These are phyloP conservation scores for Musa schizocarpa DNA, from an alignment of 176 grass and related monocot genomes.

Conservation along the genomic window DNA sequence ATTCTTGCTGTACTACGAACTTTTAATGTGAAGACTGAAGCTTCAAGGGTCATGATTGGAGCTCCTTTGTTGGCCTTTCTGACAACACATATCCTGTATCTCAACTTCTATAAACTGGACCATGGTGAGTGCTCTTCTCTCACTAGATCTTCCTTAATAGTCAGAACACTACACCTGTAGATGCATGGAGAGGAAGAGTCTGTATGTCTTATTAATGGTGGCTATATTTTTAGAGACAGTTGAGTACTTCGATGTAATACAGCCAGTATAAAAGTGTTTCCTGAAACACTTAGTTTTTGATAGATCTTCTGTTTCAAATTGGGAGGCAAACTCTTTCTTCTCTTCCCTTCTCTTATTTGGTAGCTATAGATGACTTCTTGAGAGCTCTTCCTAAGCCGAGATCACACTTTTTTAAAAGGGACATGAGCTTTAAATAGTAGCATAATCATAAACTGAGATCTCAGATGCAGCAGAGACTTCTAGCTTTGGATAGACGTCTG, in stretches of 20 bases:
- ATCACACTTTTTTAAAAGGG: too few species aligned
- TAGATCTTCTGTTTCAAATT: too few species aligned
- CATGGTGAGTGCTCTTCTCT: constrained; percentile 38
- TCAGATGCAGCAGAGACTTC: not conserved
- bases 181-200: too few species aligned
- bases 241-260: not conserved
- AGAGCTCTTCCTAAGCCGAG: too few species aligned
- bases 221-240: not conserved
- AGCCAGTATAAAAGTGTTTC: not conserved
- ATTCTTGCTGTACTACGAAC: constrained; percentile 62
- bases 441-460: too few species aligned
- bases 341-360: too few species aligned
- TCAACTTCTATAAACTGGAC: constrained; percentile 85
- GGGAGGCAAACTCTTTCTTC: too few species aligned
- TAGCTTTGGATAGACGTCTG: not conserved
- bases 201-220: too few species aligned
- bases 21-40: constrained; percentile 56
- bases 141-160: not conserved
- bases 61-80: constrained; percentile 85
- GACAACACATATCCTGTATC: constrained; percentile 95
- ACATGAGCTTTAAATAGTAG: too few species aligned
- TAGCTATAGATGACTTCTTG: too few species aligned
- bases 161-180: not conserved
- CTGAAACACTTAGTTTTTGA: too few species aligned
- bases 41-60: constrained; percentile 82